Evolutionary conservation across 176 grass and related monocot genomes (phyloP), one percentile per base, ranked within the genome.

Genomic region (Aechmea fasciata): DNA sequence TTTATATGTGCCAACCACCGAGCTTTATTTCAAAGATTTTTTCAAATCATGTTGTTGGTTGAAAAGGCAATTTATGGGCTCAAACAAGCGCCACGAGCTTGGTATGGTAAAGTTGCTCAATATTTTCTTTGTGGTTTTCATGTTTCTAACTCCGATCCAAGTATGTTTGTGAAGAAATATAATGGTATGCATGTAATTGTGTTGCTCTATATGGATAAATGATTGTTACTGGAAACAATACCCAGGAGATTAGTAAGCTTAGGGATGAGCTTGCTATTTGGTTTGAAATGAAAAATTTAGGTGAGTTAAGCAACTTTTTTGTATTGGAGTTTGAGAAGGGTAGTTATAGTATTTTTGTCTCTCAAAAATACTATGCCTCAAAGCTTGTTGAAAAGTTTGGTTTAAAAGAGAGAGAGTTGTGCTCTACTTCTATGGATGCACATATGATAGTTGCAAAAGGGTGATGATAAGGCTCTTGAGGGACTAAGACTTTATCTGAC

Each of bases 241-340:
- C 26, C 19, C 2, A n/a, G 11, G 9, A 28, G 10, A 68, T 48
- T 10, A 9, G 3, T 11, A 2, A 6, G 1, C n/a, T 69, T 9
- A 11, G 17, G 19, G n/a, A 52, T 69, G 9, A 11, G 8, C 13
- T 69, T 9, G 18, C 17, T 51, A 10, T 69, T 22, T 18, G 1
- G 10, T 69, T 69, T 69, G 67, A 69, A 22, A 69, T 69, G n/a
- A 69, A 69, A 23, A 69, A 23, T 69, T 69, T 69, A 12, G 47
- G 2, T 19, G 67, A 69, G 18, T 13, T 51, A 23, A 15, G 48
- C 4, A 24, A 10, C 13, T 69, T 69, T 51, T 4, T 69, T 23
- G 48, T 18, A 6, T 3, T 69, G 33, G 7, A 69, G 51, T 3
- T 69, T 48, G 66, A 69, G 23, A 69, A 69, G 22, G 17, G 0